Percentiles rank a stretch among this genome's conserved stretches.
Conservation (phyloP, 139 green algal species). For the Chlamydomonas eustigma region DNA sequence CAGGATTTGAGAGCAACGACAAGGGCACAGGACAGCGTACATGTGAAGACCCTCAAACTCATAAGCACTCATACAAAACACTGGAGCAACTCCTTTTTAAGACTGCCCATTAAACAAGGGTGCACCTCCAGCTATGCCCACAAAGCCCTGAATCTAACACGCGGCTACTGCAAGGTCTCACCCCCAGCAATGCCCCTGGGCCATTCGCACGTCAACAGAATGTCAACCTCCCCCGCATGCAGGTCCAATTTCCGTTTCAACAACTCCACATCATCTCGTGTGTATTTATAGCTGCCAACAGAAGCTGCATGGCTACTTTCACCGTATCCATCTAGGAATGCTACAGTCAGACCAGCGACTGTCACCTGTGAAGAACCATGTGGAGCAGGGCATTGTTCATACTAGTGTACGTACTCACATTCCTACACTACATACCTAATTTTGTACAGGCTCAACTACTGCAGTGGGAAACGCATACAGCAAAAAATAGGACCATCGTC, state of each 20-base stretch:
- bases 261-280: conserved; percentile 49
- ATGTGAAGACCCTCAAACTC: too few species aligned
- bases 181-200: conserved; percentile 48
- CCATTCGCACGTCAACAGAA: conserved; percentile 86
- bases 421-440: too few species aligned
- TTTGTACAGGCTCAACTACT: too few species aligned
- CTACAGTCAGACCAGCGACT: conserved; percentile 64
- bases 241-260: conserved; percentile 48
- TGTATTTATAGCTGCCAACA: conserved; percentile 35
- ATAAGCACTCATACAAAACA: too few species aligned
- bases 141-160: too few species aligned
- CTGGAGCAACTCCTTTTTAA: too few species aligned
- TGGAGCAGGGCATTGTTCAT: background rate
- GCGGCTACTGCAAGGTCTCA: too few species aligned
- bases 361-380: conserved; percentile 22
- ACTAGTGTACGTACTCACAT: too few species aligned
- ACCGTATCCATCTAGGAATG: conserved; percentile 78
- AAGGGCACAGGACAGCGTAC: too few species aligned
- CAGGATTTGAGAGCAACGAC: too few species aligned
- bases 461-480: background rate
- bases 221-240: conserved; percentile 72
- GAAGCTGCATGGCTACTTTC: conserved; percentile 12
- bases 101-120: too few species aligned
- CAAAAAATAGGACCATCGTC: background rate
- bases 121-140: too few species aligned